Conservation (phyloP, 257 asterid species). For the Anisodus tanguticus region DNA sequence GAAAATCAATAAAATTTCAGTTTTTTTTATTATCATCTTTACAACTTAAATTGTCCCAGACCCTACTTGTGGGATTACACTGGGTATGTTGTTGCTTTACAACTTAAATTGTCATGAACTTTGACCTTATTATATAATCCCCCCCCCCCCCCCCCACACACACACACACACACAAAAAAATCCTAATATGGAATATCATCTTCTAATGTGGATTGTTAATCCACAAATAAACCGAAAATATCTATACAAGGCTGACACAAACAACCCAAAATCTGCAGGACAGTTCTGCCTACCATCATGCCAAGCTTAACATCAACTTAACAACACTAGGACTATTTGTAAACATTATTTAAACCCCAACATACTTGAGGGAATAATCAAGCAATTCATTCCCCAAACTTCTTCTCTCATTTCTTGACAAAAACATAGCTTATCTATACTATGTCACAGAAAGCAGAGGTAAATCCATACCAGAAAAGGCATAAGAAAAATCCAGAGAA, state of each 20-base stretch:
- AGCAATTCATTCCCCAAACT: slow-evolving; percentile 10
- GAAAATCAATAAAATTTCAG: slow-evolving; percentile 6
- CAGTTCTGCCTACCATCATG: neutral
- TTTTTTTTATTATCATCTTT: neutral
- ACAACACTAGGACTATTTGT: neutral
- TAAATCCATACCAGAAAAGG: neutral
- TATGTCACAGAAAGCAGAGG: neutral
- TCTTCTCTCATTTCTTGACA: neutral
- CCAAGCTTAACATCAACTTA: slow-evolving; percentile 19
- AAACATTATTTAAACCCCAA: slow-evolving; percentile 20
- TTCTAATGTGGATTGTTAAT: neutral
- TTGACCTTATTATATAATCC: neutral
- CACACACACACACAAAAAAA: neutral
- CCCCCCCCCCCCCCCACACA: neutral
- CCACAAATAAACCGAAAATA: neutral
- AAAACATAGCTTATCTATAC: neutral
- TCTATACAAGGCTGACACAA: neutral
- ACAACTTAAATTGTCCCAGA: too few species aligned
- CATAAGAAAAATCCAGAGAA: slow-evolving; percentile 1
- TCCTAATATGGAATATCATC: neutral
- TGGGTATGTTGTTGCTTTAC: neutral
- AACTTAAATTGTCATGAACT: neutral
- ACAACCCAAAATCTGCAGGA: slow-evolving; percentile 24
- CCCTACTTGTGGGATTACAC: too few species aligned
- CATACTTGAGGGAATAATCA: slow-evolving; percentile 12